These are phyloP conservation scores for Ustilago trichophora DNA, from an alignment of 1,284 basidiomycete genomes.

Conservation along the genomic window DNA sequence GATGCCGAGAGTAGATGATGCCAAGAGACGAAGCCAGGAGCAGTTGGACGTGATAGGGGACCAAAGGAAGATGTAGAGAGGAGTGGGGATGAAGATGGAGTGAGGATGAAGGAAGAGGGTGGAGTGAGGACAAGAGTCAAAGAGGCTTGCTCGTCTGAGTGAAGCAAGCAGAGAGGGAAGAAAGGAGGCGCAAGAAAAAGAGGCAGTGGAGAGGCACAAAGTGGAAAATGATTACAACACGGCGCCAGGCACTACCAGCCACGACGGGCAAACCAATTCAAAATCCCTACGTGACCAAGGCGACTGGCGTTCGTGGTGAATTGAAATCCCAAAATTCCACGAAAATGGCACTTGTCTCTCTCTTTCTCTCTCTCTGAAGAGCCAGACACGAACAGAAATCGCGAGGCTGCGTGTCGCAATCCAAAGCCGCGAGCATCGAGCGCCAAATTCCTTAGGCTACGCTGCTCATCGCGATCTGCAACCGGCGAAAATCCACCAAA, in stretches of 20 bases:
- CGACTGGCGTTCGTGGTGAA: slow-evolving; percentile 35
- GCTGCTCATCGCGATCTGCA: slow-evolving; percentile 20
- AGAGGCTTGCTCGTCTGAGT: slow-evolving; percentile 17
- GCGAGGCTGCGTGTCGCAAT: slow-evolving; percentile 22
- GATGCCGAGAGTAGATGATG: slow-evolving; percentile 5
- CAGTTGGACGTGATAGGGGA: not conserved
- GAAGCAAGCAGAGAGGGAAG: not conserved
- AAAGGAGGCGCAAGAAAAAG: not conserved
- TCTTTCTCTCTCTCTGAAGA: not conserved
- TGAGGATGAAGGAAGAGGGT: not conserved
- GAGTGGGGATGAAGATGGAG: slow-evolving; percentile 2
- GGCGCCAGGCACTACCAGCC: slow-evolving; percentile 17
- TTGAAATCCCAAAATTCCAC: not conserved
- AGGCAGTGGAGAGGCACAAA: slow-evolving; percentile 25
- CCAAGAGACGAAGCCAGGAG: slow-evolving; percentile 2
- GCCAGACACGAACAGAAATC: slow-evolving; percentile 8
- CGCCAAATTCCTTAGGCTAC: not conserved
- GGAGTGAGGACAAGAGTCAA: not conserved
- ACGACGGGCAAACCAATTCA: slow-evolving; percentile 22
- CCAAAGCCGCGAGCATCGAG: slow-evolving; percentile 36
- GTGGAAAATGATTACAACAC: slow-evolving; percentile 20
- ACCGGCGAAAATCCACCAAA: slow-evolving; percentile 2
- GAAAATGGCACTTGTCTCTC: no score
- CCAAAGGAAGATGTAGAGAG: not conserved
- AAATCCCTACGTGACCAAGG: slow-evolving; percentile 31